A percentile compares a stretch with the other conserved stretches of the same genome.
Evolutionary conservation across 2,329 filamentous ascomycete species (phyloP).

Genomic region (Monosporascus cannonballus): DNA sequence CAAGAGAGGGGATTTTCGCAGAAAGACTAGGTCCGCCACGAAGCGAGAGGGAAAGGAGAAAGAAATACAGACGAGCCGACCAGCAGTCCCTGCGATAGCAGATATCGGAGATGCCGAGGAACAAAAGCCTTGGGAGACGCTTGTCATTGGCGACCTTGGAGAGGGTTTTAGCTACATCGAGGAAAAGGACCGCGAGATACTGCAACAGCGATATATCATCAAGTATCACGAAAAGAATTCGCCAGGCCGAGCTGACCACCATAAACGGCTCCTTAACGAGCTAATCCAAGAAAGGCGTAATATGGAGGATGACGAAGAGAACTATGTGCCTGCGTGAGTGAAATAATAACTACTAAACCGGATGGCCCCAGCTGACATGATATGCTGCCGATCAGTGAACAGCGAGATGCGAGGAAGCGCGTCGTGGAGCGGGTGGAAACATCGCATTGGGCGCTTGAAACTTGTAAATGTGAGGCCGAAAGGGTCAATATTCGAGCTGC

Average conservation of each 20-base stretch:
- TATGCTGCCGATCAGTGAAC: slow-evolving; percentile 4
- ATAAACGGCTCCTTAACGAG: slow-evolving; percentile 16
- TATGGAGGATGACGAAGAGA: slow-evolving; percentile 27
- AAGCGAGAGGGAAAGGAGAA: slow-evolving; percentile 1
- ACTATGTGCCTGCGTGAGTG: slow-evolving; percentile 25
- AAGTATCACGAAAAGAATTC: slow-evolving; percentile 18
- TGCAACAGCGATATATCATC: slow-evolving; percentile 28
- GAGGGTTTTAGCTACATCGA: slow-evolving; percentile 31
- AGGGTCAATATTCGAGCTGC: slow-evolving; percentile 35
- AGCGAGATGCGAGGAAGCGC: slow-evolving; percentile 20
- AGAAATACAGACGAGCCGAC: background rate
- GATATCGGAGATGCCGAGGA: slow-evolving; percentile 1
- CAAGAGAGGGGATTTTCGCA: slow-evolving; percentile 1
- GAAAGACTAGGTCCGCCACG: background rate
- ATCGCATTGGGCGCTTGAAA: slow-evolving; percentile 25
- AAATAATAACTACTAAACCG: background rate
- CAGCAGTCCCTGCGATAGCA: background rate
- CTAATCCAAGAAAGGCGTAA: slow-evolving; percentile 19
- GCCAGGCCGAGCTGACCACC: slow-evolving; percentile 14
- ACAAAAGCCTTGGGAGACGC: slow-evolving; percentile 21
- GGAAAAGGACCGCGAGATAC: slow-evolving; percentile 30
- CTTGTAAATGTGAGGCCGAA: slow-evolving; percentile 29
- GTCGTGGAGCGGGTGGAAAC: slow-evolving; percentile 27
- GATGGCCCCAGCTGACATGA: background rate
- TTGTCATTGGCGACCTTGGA: slow-evolving; percentile 30